These are phyloP conservation scores for Geotrichum klebahnii DNA, from an alignment of 1,139 yeast species.

Conservation along the genomic window DNA sequence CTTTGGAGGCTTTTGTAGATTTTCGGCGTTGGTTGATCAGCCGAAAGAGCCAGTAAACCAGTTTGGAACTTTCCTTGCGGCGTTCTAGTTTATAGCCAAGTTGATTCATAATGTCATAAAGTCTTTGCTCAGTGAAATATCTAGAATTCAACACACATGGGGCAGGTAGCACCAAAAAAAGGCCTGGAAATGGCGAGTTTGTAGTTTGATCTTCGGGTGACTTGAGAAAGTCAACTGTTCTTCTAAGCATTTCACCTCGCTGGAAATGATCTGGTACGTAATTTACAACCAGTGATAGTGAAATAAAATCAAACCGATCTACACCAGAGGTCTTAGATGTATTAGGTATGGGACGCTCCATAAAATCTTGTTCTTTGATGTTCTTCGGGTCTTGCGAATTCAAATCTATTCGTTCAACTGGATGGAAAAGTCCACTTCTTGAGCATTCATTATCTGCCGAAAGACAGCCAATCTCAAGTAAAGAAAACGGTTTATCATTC, in stretches of 20 bases:
- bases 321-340: slow-evolving; percentile 40
- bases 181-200: slow-evolving; percentile 33
- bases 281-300: slow-evolving; percentile 82
- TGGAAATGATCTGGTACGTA: slow-evolving; percentile 70
- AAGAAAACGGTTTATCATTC: slow-evolving; percentile 30
- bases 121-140: slow-evolving; percentile 53
- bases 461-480: slow-evolving; percentile 81
- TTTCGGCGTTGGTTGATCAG: slow-evolving; percentile 10
- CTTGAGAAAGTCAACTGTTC: slow-evolving; percentile 57
- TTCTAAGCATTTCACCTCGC: slow-evolving; percentile 71
- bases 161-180: slow-evolving; percentile 79
- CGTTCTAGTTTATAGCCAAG: slow-evolving; percentile 55
- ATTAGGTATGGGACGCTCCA: slow-evolving; percentile 66
- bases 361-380: slow-evolving; percentile 75
- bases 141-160: slow-evolving; percentile 84
- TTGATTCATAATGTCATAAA: slow-evolving; percentile 48
- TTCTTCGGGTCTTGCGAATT: slow-evolving; percentile 65
- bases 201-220: slow-evolving; percentile 26
- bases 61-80: slow-evolving; percentile 61
- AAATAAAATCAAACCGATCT: slow-evolving; percentile 55
- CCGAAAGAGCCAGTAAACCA: slow-evolving; percentile 66
- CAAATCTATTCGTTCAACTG: slow-evolving; percentile 66
- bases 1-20: slow-evolving; percentile 11
- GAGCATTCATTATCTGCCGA: slow-evolving; percentile 68
- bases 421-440: slow-evolving; percentile 36